Conservation (phyloP, 176 grass and related monocot species). For the Carex myosuroides region DNA sequence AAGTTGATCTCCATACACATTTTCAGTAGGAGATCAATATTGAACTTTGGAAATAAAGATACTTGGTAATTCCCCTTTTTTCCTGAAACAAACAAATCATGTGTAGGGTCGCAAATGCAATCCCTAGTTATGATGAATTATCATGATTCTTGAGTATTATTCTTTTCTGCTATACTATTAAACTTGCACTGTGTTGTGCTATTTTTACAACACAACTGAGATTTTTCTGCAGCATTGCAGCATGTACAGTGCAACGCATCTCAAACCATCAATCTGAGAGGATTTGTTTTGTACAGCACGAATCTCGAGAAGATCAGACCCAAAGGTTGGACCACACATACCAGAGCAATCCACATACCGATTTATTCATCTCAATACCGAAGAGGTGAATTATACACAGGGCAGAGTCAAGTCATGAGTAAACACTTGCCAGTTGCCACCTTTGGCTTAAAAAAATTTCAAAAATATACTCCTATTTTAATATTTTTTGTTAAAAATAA, state of each 20-base stretch:
- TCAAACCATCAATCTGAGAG: not conserved
- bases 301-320: not conserved
- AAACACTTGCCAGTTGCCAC: too few species aligned
- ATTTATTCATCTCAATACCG: too few species aligned
- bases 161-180: not conserved
- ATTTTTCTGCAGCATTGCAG: not conserved
- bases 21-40: too few species aligned
- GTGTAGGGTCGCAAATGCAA: not conserved
- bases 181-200: not conserved
- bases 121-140: not conserved
- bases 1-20: too few species aligned
- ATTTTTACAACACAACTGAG: not conserved
- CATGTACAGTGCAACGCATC: not conserved
- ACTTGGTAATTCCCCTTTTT: not conserved
- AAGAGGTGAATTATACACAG: too few species aligned
- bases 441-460: too few species aligned
- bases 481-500: too few species aligned
- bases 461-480: too few species aligned
- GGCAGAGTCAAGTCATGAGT: too few species aligned
- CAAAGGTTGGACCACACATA: not conserved
- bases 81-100: not conserved
- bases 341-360: too few species aligned
- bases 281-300: not conserved
- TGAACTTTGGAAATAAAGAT: too few species aligned
- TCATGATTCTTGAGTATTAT: not conserved